Evolutionary conservation across 805 yeast species (phyloP).

Genomic region (Lachancea kluyveri): DNA sequence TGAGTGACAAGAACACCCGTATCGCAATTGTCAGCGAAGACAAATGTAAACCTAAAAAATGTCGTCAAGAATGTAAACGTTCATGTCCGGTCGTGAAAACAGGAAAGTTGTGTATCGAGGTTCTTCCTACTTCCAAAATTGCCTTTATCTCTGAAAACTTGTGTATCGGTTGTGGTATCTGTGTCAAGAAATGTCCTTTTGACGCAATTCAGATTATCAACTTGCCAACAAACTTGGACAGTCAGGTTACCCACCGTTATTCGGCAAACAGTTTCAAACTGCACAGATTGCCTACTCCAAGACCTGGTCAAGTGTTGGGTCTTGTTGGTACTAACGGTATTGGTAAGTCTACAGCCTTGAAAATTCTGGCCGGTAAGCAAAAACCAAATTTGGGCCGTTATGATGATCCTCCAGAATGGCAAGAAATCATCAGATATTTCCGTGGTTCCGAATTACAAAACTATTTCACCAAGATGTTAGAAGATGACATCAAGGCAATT

Average conservation of each 20-base stretch:
- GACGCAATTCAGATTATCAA: conserved; percentile 95
- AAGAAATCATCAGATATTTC: conserved; percentile 81
- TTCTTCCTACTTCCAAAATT: conserved; percentile 80
- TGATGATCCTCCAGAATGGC: conserved; percentile 98
- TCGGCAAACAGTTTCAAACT: conserved; percentile 96
- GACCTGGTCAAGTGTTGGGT: conserved; percentile 98
- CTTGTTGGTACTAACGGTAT: conserved; percentile 99
- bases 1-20: conserved; percentile 55
- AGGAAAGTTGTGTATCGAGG: conserved; percentile 97
- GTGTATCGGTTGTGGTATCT: conserved; percentile 99
- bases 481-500: conserved; percentile 91
- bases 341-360: conserved; percentile 95
- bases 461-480: conserved; percentile 88
- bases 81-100: conserved; percentile 98
- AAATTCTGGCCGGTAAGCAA: conserved; percentile 94
- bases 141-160: conserved; percentile 91
- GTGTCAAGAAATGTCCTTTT: conserved; percentile 97
- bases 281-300: conserved; percentile 95
- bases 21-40: conserved; percentile 93
- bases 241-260: conserved; percentile 92
- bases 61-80: conserved; percentile 97
- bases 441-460: conserved; percentile 98
- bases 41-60: conserved; percentile 96
- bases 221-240: conserved; percentile 89
- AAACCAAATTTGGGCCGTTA: conserved; percentile 92